Conservation (phyloP, 2,329 filamentous ascomycete genomes). For the Fusarium transvaalense region DNA sequence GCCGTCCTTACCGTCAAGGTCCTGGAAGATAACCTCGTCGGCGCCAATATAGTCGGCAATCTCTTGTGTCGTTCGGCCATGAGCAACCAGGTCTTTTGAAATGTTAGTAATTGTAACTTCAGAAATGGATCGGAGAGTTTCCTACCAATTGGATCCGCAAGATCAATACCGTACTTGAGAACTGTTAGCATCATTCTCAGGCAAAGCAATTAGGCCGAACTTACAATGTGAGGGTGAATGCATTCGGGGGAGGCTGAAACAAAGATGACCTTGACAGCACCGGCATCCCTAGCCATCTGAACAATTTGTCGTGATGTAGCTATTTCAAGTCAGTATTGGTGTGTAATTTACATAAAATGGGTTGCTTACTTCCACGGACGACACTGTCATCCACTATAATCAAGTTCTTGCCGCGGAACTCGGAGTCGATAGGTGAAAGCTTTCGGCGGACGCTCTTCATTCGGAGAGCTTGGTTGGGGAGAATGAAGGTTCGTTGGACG, state of each 20-base stretch:
- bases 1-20: slow-evolving; percentile 69
- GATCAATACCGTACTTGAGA: slow-evolving; percentile 60
- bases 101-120: slow-evolving; percentile 2
- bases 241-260: slow-evolving; percentile 86
- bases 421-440: slow-evolving; percentile 85
- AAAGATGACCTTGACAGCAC: slow-evolving; percentile 85
- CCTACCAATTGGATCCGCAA: slow-evolving; percentile 56
- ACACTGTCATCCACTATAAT: slow-evolving; percentile 91
- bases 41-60: slow-evolving; percentile 59
- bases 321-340: slow-evolving; percentile 7
- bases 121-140: neutral
- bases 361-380: slow-evolving; percentile 71
- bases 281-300: slow-evolving; percentile 84
- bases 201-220: slow-evolving; percentile 24
- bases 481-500: slow-evolving; percentile 86
- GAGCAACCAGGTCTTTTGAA: slow-evolving; percentile 56
- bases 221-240: slow-evolving; percentile 88
- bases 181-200: slow-evolving; percentile 8
- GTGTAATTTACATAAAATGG: neutral
- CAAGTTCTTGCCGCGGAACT: slow-evolving; percentile 85
- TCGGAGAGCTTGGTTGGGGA: slow-evolving; percentile 78
- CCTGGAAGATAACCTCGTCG: slow-evolving; percentile 68
- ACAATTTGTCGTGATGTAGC: slow-evolving; percentile 73
- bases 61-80: slow-evolving; percentile 55
- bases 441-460: slow-evolving; percentile 92